Conservation (phyloP, 1,284 basidiomycete species). For the Neolentinus lepideus region DNA sequence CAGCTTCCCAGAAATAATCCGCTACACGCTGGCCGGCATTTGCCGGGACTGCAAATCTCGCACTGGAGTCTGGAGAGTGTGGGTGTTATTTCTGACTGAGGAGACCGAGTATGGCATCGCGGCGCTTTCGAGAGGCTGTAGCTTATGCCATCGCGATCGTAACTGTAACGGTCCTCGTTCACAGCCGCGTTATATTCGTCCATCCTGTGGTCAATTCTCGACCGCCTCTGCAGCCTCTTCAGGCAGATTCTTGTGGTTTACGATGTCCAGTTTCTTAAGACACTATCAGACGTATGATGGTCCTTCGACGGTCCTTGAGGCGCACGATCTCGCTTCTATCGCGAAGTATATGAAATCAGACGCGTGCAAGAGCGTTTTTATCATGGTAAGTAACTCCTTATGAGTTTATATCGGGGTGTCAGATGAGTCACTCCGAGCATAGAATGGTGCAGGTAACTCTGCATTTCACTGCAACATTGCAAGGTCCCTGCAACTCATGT, state of each 20-base stretch:
- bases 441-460: slow-evolving; percentile 57
- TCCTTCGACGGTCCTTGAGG: slow-evolving; percentile 17
- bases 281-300: neutral
- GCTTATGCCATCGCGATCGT: neutral
- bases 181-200: neutral
- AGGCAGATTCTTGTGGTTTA: neutral
- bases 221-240: neutral
- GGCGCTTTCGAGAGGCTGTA: neutral
- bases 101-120: neutral
- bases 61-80: neutral
- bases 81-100: neutral
- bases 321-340: slow-evolving; percentile 35
- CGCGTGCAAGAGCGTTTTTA: slow-evolving; percentile 55
- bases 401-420: neutral
- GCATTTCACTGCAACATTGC: slow-evolving; percentile 2
- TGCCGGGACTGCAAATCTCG: neutral
- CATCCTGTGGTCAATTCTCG: neutral
- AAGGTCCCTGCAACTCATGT: slow-evolving; percentile 1
- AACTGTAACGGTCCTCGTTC: neutral
- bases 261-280: neutral
- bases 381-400: slow-evolving; percentile 52
- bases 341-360: slow-evolving; percentile 65
- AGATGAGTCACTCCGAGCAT: slow-evolving; percentile 5
- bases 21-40: neutral
- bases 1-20: neutral